A percentile compares a stretch with the other conserved stretches of the same genome.
Conservation (phyloP, 2,329 filamentous ascomycete species). For the Aplosporella prunicola region DNA sequence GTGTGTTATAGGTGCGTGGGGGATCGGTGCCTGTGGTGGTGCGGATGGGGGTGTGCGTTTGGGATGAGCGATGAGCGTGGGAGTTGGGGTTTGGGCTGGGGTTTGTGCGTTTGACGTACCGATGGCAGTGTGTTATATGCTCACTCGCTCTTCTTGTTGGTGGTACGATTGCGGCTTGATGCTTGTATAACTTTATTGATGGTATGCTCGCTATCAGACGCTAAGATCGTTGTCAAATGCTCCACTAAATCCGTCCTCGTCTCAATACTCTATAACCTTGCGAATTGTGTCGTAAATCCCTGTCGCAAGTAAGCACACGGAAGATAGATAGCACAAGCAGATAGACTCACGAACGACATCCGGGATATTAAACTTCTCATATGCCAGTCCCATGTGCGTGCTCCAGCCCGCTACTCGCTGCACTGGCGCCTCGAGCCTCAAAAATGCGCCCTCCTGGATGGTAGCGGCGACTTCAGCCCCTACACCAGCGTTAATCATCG, state of each 20-base stretch:
- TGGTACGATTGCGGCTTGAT: too few species aligned
- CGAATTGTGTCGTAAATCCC: slow-evolving; percentile 43
- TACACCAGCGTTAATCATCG: slow-evolving; percentile 81
- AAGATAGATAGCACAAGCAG: not conserved
- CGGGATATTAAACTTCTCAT: slow-evolving; percentile 62
- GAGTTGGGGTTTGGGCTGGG: too few species aligned
- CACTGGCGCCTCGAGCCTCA: slow-evolving; percentile 76
- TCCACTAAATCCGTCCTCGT: not conserved
- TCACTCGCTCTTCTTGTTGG: too few species aligned
- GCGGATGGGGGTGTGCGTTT: too few species aligned
- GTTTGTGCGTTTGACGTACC: too few species aligned
- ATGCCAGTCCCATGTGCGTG: slow-evolving; percentile 70
- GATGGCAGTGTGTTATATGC: too few species aligned
- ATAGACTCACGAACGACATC: slow-evolving; percentile 71
- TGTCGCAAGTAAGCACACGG: slow-evolving; percentile 10
- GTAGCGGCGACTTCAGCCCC: slow-evolving; percentile 83
- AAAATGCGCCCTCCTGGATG: slow-evolving; percentile 79
- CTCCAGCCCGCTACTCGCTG: slow-evolving; percentile 82
- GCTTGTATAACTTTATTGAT: too few species aligned
- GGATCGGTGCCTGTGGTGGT: too few species aligned
- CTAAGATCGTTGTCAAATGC: too few species aligned
- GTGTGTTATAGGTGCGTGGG: too few species aligned
- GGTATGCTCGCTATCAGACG: too few species aligned
- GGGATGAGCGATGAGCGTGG: too few species aligned
- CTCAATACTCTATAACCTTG: slow-evolving; percentile 36